phyloP scores from a whole-genome alignment of 192 early-diverging fungal species.

The Entomortierella chlamydospora region DNA sequence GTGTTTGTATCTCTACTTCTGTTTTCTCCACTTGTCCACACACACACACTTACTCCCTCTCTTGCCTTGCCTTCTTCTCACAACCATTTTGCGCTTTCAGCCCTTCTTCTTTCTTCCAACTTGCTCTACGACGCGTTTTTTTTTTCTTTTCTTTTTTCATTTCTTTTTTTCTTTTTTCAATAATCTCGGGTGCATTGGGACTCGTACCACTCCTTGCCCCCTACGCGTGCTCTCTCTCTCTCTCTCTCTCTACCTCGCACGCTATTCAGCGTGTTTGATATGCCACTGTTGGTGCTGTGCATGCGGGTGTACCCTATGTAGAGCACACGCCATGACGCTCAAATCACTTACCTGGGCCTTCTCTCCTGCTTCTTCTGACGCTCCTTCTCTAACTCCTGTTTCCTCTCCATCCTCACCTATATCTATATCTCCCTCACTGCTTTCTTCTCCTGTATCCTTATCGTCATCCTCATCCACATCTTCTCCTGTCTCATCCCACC shows the following conservation, averaged over 20 bases:
- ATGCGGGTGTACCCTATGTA: slow-evolving; percentile 13
- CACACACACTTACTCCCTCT: no score
- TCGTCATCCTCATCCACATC: slow-evolving; percentile 8
- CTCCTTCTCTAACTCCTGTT: slow-evolving; percentile 7
- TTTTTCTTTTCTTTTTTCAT: slow-evolving; percentile 3
- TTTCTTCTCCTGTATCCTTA: neutral
- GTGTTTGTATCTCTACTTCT: neutral
- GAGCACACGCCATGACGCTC: slow-evolving; percentile 21
- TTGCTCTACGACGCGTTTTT: no score
- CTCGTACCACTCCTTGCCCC: no score
- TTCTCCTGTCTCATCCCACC: slow-evolving; percentile 10
- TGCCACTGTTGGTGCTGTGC: slow-evolving; percentile 19
- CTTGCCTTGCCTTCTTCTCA: no score
- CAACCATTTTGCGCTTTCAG: no score
- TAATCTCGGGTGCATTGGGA: no score
- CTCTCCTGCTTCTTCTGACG: slow-evolving; percentile 2
- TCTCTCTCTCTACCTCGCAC: slow-evolving; percentile 10
- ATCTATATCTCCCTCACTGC: neutral
- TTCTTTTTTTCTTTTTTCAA: neutral
- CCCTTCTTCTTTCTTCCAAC: no score
- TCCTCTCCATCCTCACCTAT: slow-evolving; percentile 5
- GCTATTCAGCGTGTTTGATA: slow-evolving; percentile 19
- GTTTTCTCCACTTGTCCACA: neutral
- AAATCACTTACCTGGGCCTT: slow-evolving; percentile 21
- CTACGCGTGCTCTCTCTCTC: neutral